Evolutionary conservation across 2,329 filamentous ascomycete species (phyloP).

Genomic region (Epichloe baconii): DNA sequence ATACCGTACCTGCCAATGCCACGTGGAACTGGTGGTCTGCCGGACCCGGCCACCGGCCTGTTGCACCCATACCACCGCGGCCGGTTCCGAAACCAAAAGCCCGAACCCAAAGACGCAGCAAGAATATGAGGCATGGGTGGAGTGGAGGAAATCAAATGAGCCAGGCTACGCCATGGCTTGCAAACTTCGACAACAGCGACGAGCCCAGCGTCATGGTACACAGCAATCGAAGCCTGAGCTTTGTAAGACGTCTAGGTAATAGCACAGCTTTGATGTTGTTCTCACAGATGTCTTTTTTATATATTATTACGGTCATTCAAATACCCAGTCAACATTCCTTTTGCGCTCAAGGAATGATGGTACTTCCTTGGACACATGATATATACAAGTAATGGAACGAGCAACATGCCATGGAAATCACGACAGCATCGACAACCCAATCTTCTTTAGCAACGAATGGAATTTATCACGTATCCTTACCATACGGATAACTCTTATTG

Average conservation of each 20-base stretch:
- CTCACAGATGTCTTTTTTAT: background rate
- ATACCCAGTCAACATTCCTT: background rate
- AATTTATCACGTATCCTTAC: background rate
- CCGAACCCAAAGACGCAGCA: conserved; percentile 30
- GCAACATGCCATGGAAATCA: background rate
- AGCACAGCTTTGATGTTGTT: background rate
- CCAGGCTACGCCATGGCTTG: conserved; percentile 34
- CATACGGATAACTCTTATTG: background rate
- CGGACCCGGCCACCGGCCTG: background rate
- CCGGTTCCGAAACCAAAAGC: conserved; percentile 26
- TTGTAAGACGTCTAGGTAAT: background rate
- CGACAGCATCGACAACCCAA: background rate
- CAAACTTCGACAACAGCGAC: conserved; percentile 28
- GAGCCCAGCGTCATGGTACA: conserved; percentile 16
- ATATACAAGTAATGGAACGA: background rate
- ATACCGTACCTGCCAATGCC: background rate
- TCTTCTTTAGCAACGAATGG: background rate
- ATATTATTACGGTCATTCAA: background rate
- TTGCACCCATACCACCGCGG: conserved; percentile 7
- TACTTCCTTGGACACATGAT: background rate
- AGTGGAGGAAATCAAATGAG: conserved; percentile 34
- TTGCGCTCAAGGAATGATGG: background rate
- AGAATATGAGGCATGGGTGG: conserved; percentile 34
- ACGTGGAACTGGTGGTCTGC: background rate
- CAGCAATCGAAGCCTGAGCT: conserved; percentile 1